phyloP scores from a whole-genome alignment of 176 grass and related monocot genomes.

The Oryza rufipogon region DNA sequence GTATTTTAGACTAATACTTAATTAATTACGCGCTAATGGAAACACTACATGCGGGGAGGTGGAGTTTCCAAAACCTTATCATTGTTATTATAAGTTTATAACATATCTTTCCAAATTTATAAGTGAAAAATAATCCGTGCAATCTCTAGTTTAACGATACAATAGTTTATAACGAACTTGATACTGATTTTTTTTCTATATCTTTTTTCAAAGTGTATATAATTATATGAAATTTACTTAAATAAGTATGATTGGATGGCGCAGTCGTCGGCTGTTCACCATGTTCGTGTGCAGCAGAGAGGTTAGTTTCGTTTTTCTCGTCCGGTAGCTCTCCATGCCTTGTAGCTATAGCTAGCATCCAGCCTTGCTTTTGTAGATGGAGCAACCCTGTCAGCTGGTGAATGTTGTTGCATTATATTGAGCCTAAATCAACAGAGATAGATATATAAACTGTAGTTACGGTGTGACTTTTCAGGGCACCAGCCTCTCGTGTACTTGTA shows the following conservation, averaged over 20 bases:
- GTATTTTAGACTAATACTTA: no score
- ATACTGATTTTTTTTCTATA: background rate
- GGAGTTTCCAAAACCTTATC: no score
- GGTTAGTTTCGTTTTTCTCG: constrained; percentile 20
- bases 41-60: no score
- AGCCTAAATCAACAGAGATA: background rate
- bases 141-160: no score
- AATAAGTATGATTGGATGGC: background rate
- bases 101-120: no score
- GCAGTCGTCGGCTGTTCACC: background rate
- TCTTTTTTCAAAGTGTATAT: background rate
- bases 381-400: constrained; percentile 10
- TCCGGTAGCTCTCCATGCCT: constrained; percentile 34
- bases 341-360: constrained; percentile 27
- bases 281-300: constrained; percentile 11
- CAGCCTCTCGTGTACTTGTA: background rate
- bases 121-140: no score
- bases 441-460: background rate
- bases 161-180: background rate
- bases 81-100: no score
- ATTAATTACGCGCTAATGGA: no score
- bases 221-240: background rate
- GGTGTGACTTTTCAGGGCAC: constrained; percentile 13
- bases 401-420: background rate
- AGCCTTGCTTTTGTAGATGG: constrained; percentile 37